Conservation (phyloP, 2,329 filamentous ascomycete genomes). For the Hymenoscyphus linearis region DNA sequence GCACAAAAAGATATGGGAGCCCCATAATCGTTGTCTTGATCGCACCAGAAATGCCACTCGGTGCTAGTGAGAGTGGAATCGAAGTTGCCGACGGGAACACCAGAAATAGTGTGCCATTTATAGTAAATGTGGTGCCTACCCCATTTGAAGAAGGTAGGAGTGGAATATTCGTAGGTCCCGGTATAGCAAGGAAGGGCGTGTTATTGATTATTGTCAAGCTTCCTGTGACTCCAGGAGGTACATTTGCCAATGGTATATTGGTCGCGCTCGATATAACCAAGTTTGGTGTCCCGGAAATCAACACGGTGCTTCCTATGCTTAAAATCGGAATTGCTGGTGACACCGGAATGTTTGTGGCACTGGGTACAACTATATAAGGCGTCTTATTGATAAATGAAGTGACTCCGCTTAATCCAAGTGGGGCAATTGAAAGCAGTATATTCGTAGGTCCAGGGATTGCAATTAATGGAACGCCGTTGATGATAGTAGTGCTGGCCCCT, state of each 20-base stretch:
- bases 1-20: constrained; percentile 14
- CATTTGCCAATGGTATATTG: constrained; percentile 7
- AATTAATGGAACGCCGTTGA: constrained; percentile 6
- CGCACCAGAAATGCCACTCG: constrained; percentile 8
- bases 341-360: constrained; percentile 2
- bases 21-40: constrained; percentile 15
- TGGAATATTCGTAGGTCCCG: constrained; percentile 5
- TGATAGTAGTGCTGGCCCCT: constrained; percentile 5
- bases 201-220: constrained; percentile 12
- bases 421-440: constrained; percentile 12
- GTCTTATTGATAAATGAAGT: constrained; percentile 6
- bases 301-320: neutral
- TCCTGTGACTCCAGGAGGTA: constrained; percentile 8
- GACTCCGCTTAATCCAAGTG: constrained; percentile 9
- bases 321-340: neutral
- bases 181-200: constrained; percentile 8
- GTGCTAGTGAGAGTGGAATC: constrained; percentile 13
- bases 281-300: constrained; percentile 11
- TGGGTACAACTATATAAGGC: constrained; percentile 2
- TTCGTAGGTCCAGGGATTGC: constrained; percentile 9
- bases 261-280: constrained; percentile 8
- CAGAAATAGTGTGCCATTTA: constrained; percentile 11
- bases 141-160: neutral
- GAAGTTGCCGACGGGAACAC: constrained; percentile 10
- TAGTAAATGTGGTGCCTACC: neutral